Evolutionary conservation across 176 grass and related monocot species (phyloP).

Genomic region (Cenchrus purpureus): DNA sequence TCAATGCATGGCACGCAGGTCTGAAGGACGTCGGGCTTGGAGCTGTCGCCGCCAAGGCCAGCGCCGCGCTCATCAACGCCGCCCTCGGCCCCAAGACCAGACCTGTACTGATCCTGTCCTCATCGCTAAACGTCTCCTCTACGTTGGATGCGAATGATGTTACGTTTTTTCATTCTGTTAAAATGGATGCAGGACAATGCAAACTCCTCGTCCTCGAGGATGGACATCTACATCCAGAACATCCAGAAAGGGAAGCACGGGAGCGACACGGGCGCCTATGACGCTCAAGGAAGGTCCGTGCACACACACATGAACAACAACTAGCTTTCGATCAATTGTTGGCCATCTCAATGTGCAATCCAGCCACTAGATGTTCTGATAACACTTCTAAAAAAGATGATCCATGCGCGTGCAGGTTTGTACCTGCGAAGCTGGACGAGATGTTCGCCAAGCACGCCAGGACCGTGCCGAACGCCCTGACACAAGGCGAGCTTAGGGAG

Average conservation of each 20-base stretch:
- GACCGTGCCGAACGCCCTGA: conserved; percentile 41
- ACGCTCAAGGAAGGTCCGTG: conserved; percentile 64
- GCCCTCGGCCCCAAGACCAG: conserved; percentile 56
- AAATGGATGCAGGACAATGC: conserved; percentile 50
- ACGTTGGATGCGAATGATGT: neutral
- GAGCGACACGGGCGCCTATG: conserved; percentile 63
- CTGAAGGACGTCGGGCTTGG: conserved; percentile 48
- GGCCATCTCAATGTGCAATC: neutral
- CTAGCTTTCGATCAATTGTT: neutral
- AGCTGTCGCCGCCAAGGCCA: neutral
- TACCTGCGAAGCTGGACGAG: conserved; percentile 60
- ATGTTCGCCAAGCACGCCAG: conserved; percentile 72
- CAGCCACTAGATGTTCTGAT: neutral
- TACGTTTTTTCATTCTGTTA: neutral
- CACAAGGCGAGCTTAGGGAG: conserved; percentile 50
- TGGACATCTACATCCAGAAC: conserved; percentile 75
- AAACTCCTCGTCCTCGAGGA: conserved; percentile 19
- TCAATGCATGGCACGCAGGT: conserved; percentile 27
- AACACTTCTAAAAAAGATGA: no score
- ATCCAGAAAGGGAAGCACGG: conserved; percentile 75
- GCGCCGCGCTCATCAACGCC: conserved; percentile 48
- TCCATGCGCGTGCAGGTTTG: conserved; percentile 49
- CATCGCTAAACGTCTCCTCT: no score
- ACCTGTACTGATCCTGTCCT: conserved; percentile 3
- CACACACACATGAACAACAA: neutral